Evolutionary conservation across 2,329 filamentous ascomycete species (phyloP), one percentile per base, ranked within the genome.

Genomic region (Fusarium xyrophilum): DNA sequence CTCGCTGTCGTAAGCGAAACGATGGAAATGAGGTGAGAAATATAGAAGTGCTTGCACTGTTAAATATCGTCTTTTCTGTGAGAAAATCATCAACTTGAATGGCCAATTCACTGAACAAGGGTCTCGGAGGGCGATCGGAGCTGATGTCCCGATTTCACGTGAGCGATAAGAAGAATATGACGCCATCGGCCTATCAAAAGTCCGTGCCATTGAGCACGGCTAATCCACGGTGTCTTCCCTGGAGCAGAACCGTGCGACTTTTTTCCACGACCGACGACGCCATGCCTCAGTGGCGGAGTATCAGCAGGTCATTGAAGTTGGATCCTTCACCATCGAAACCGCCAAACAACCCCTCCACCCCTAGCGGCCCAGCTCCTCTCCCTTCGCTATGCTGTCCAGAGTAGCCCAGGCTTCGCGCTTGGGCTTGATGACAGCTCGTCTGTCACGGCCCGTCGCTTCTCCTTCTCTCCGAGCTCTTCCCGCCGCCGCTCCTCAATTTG

Each of bases 311-410:
- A 57, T 69, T 72, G 63, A 71, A 73, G 69, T 67, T 64, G 46
- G 60, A 70, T 35, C 55, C 50, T 58, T 44, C 50, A 33, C 68
- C 65, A 67, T 63, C 58, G 33, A 69, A 33, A 43, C 57, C 47
- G 33, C 43, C 39, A 61, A 63, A 21, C 30, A 55, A 35, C 27
- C 33, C 40, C 53, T 40, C 32, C 39, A 57, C 28, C 40, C 27
- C 56, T 19, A 36, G 48, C 47, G 54, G 55, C 23, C 33, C 27
- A 36, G 46, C 35, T 56, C 50, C 39, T n/a, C 32, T 46, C 19
- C 63, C 14, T 56, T 73, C 73, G 68, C 75, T 77, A 86, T 86
- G 68, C 65, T 83, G 74, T 77, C 76, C 30, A 69, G 74, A 75
- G 68, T 76, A 69, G 76, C 74, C 68, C 74, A 73, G 65, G 74